Conservation (phyloP, 192 early-diverging fungal species). For the Entomortierella lignicola region DNA sequence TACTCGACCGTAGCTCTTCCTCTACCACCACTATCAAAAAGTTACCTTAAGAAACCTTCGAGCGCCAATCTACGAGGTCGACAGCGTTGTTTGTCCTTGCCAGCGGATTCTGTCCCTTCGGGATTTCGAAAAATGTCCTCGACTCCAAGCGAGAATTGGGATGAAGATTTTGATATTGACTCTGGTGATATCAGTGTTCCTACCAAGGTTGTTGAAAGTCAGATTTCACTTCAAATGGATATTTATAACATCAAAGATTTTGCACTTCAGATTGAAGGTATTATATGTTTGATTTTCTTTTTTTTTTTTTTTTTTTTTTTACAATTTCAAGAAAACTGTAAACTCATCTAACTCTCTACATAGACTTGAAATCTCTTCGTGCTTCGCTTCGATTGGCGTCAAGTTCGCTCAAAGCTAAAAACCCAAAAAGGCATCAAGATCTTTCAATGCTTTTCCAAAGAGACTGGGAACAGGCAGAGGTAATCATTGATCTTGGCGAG, state of each 20-base stretch:
- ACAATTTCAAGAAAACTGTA: neutral
- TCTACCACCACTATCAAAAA: neutral
- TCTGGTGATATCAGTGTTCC: slow-evolving; percentile 51
- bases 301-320: neutral
- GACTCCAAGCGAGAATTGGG: slow-evolving; percentile 55
- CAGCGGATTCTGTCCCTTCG: neutral
- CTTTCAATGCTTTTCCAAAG: slow-evolving; percentile 48
- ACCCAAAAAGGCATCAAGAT: slow-evolving; percentile 49
- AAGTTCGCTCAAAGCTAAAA: slow-evolving; percentile 30
- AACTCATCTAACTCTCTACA: neutral
- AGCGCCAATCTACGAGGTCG: slow-evolving; percentile 30
- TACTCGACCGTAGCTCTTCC: slow-evolving; percentile 28
- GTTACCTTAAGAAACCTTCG: slow-evolving; percentile 26
- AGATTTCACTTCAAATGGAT: slow-evolving; percentile 52
- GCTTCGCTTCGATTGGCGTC: slow-evolving; percentile 34
- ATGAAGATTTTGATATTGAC: slow-evolving; percentile 56
- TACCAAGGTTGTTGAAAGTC: slow-evolving; percentile 45
- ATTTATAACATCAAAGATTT: slow-evolving; percentile 57
- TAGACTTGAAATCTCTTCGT: slow-evolving; percentile 44
- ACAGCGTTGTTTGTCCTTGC: slow-evolving; percentile 26
- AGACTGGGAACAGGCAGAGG: slow-evolving; percentile 58
- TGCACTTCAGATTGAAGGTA: slow-evolving; percentile 53
- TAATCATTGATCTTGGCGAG: slow-evolving; percentile 57
- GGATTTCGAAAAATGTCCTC: slow-evolving; percentile 24
- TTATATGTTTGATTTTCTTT: neutral